Evolutionary conservation across 805 yeast genomes (phyloP).

Genomic region (Yueomyces sinensis): DNA sequence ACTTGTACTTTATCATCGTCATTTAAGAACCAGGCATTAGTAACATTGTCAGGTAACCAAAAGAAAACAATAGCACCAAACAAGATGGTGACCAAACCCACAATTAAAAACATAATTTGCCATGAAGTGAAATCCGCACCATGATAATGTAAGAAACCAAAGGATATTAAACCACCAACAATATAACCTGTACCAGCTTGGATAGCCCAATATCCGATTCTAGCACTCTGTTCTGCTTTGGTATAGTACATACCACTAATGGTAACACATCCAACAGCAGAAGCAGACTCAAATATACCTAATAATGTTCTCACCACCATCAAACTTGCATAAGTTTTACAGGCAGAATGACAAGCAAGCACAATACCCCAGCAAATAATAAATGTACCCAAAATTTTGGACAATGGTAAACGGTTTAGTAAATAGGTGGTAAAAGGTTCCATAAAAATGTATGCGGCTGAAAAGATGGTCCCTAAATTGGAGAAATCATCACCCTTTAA

Average conservation of each 20-base stretch:
- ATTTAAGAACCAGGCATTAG: conserved; percentile 27
- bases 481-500: conserved; percentile 37
- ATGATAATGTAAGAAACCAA: conserved; percentile 40
- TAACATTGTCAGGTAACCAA: conserved; percentile 38
- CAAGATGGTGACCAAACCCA: conserved; percentile 38
- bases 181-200: conserved; percentile 40
- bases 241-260: conserved; percentile 53
- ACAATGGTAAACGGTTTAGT: conserved; percentile 40
- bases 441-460: conserved; percentile 39
- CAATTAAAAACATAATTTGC: conserved; percentile 46
- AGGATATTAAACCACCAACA: conserved; percentile 34
- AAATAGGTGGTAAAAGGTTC: conserved; percentile 37
- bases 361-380: conserved; percentile 43
- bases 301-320: conserved; percentile 42
- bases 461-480: conserved; percentile 39
- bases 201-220: conserved; percentile 46
- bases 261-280: conserved; percentile 43
- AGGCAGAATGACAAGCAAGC: conserved; percentile 38
- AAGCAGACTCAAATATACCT: conserved; percentile 42
- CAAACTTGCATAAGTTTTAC: conserved; percentile 37
- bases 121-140: conserved; percentile 35
- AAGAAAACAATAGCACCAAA: conserved; percentile 35
- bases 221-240: conserved; percentile 34
- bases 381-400: conserved; percentile 35
- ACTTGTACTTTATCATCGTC: conserved; percentile 32